A percentile compares a stretch with the other conserved stretches of the same genome.
These are phyloP conservation scores for Eudorina sp. DNA, from an alignment of 139 green algal species.

Conservation along the genomic window DNA sequence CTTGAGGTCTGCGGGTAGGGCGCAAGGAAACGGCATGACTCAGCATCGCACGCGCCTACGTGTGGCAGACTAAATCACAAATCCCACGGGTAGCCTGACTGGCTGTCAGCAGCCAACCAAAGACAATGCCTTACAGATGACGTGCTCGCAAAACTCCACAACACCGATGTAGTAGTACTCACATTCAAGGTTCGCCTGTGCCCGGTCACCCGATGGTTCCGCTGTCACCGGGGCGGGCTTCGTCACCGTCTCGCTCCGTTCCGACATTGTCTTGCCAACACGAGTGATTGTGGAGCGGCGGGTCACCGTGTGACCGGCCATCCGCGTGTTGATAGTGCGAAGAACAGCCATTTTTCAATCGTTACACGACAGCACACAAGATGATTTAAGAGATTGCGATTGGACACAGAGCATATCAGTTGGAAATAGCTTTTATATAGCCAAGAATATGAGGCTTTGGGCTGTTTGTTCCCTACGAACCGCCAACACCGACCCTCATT, in stretches of 20 bases:
- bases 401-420: background rate
- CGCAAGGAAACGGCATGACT: too few species aligned
- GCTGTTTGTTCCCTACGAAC: background rate
- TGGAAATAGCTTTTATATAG: background rate
- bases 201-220: too few species aligned
- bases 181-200: too few species aligned
- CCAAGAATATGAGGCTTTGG: background rate
- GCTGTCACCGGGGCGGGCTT: background rate
- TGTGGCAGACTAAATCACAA: too few species aligned
- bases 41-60: too few species aligned
- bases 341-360: background rate
- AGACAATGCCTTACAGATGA: too few species aligned
- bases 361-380: background rate
- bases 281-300: background rate
- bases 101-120: too few species aligned
- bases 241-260: too few species aligned
- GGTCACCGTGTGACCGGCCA: background rate
- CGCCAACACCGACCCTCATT: background rate
- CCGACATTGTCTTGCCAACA: background rate
- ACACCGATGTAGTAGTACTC: too few species aligned
- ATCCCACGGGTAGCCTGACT: too few species aligned
- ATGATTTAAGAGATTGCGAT: background rate
- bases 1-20: constrained; percentile 42
- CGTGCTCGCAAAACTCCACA: too few species aligned
- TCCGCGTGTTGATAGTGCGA: background rate